Base-by-base conservation (phyloP, 2,329 filamentous ascomycete species). In the Colletotrichum truncatum region DNA sequence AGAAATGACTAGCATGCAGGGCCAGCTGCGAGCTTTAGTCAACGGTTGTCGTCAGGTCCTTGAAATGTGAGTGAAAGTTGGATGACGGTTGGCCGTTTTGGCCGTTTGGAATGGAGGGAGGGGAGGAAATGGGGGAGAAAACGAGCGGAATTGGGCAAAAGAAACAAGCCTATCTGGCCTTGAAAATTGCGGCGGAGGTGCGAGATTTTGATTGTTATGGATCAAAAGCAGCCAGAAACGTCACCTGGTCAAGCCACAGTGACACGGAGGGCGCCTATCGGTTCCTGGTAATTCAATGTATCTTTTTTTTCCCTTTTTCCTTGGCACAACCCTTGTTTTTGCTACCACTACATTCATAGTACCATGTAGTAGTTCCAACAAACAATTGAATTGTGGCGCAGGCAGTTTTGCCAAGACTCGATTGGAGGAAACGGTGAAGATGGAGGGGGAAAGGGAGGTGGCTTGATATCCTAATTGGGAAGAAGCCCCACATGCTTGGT, bases 21-120 rank as follows among this genome's bases (percentile, higher is more conserved):
- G 62, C 62, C 62, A 62, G 57, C 62, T 62, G 49, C 62, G 49
- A 39, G 63, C 57, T 66, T 36, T n/a, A n/a, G 57, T 56, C 11
- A n/a, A n/a, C n/a, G n/a, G n/a, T 32, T 45, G 7, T 34, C 10
- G 46, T 7, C 7, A 16, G 36, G 12, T 39, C 18, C 30, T 30
- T 51, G 39, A 30, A 39, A 49, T 36, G 11, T n/a, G 32, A 28
- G n/a, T 18, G 46, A 41, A n/a, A 18, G 16, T 14, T 23, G 34
- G 25, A 41, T 14, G 46, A 21, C 14, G 51, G 25, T 43, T 30
- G 38, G n/a, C n/a, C n/a, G 3, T 36, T 36, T 18, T 48, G 36
- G 32, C 14, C 18, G 4, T 43, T 11, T 28, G 51, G 16, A 39
- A 23, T 3, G 60, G 21, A 28, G 28, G 18, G 34, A 32, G 28